Conservation (phyloP, 208 protist genomes). For the Trypanosoma cruzi region DNA sequence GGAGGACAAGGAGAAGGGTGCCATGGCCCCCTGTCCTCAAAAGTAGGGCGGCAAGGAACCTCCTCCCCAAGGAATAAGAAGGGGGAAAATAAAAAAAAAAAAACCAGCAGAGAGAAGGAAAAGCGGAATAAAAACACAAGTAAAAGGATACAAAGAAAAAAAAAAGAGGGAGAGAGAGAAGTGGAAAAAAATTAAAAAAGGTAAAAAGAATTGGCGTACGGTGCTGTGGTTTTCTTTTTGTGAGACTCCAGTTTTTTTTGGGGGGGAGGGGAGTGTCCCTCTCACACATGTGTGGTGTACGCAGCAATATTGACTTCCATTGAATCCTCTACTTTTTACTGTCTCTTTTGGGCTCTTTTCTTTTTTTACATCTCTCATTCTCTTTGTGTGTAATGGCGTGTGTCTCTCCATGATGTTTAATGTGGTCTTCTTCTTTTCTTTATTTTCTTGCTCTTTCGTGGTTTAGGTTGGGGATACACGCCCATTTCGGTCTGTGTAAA, state of each 20-base stretch:
- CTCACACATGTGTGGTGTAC: no score
- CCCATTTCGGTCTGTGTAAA: no score
- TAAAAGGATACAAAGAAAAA: background rate
- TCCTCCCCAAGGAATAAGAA: slow-evolving; percentile 9
- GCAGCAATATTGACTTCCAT: no score
- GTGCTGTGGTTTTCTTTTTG: background rate
- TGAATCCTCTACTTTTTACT: no score
- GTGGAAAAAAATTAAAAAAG: slow-evolving; percentile 5
- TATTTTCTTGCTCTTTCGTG: background rate
- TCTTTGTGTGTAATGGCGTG: background rate
- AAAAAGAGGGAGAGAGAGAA: no score
- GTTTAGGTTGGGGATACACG: no score
- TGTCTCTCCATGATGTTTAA: background rate
- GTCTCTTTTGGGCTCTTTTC: background rate
- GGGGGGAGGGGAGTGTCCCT: no score
- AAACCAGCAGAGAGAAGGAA: background rate
- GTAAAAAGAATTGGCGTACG: background rate
- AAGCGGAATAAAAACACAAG: background rate
- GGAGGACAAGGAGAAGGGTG: slow-evolving; percentile 86
- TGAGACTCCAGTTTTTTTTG: no score
- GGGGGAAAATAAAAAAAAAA: slow-evolving; percentile 26
- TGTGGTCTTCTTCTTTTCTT: background rate
- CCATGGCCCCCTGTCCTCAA: background rate
- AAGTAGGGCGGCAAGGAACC: background rate
- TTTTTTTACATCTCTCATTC: background rate